Percentiles rank a stretch among this genome's conserved stretches.
These are phyloP conservation scores for Hanseniaspora jakobsenii DNA, from an alignment of 805 yeast genomes.

Conservation along the genomic window DNA sequence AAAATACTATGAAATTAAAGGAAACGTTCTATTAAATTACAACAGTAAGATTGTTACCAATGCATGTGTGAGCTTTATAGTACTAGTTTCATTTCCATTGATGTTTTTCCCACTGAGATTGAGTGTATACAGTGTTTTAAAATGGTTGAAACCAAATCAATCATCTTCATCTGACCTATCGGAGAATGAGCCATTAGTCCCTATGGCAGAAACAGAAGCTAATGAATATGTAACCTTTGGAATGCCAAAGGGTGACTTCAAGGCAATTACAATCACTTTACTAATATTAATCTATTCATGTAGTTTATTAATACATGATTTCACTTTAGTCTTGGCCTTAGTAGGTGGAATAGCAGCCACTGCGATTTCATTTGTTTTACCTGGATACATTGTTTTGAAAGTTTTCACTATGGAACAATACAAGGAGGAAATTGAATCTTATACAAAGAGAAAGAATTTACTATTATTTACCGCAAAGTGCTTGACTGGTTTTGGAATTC, in stretches of 20 bases:
- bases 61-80: slow-evolving; percentile 58
- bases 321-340: slow-evolving; percentile 70
- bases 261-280: slow-evolving; percentile 33
- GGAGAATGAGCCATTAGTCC: too few species aligned
- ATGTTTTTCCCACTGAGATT: slow-evolving; percentile 74
- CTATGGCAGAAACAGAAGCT: slow-evolving; percentile 1
- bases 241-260: slow-evolving; percentile 21
- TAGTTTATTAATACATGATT: slow-evolving; percentile 57
- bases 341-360: slow-evolving; percentile 94
- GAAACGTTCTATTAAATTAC: slow-evolving; percentile 61
- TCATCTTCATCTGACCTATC: too few species aligned
- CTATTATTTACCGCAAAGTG: slow-evolving; percentile 33
- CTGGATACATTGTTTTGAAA: slow-evolving; percentile 75
- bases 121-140: slow-evolving; percentile 52
- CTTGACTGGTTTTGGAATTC: slow-evolving; percentile 55
- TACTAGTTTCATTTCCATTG: slow-evolving; percentile 62
- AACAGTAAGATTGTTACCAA: slow-evolving; percentile 39
- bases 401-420: slow-evolving; percentile 34
- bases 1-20: slow-evolving; percentile 35
- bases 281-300: slow-evolving; percentile 45
- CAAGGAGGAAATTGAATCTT: slow-evolving; percentile 21
- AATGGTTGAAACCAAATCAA: too few species aligned
- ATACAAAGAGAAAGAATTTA: slow-evolving; percentile 21
- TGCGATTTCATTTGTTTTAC: slow-evolving; percentile 77
- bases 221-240: slow-evolving; percentile 12